Evolutionary conservation across 352 stramenopile genomes (phyloP), one percentile per base, ranked within the genome.

Genomic region (Blastocystis sp.): DNA sequence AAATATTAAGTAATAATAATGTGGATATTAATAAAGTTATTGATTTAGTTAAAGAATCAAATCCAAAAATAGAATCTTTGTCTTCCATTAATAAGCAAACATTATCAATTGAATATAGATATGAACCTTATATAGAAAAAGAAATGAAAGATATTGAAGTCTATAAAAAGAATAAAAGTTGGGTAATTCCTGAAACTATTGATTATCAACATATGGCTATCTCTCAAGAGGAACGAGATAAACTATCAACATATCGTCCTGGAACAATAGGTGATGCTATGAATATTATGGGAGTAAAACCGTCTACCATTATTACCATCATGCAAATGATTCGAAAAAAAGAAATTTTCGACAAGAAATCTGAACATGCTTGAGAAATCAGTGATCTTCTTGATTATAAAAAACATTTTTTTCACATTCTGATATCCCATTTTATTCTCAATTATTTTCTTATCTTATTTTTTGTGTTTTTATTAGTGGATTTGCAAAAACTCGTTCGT

Each of bases 121-220:
- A 95, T 68, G 77, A 77, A 36, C 82, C 74, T 28, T 93, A 95
- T 68, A 73, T 95, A 32, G 70, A 82, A 10, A 66, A 86, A 13
- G 85, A 95, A 68, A 73, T 85, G 55, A 83, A 86, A 55, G 89
- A 97, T 69, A 95, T 97, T 68, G 81, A 89, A 55, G 81, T 80
- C 24, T 94, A 89, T 73, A 73, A 84, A 36, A 80, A 83, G 59
- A 88, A 88, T 34, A 80, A 94, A 70, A 82, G 86, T 56, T 74
- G 91, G 19, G 65, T 74, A 44, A 93, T 97, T 58, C 88, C 89
- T 21, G 34, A 25, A 2, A 37, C 30, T 18, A 55, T 67, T 39
- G 58, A 67, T 23, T 67, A 57, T 54, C 13, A 25, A 9, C 11
- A 13, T 11, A 46, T 67, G 21, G 41, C 43, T 6, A 54, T 67